Evolutionary conservation across 2,329 filamentous ascomycete genomes (phyloP), one percentile per base, ranked within the genome.

Genomic region (Pleurostoma richardsiae): DNA sequence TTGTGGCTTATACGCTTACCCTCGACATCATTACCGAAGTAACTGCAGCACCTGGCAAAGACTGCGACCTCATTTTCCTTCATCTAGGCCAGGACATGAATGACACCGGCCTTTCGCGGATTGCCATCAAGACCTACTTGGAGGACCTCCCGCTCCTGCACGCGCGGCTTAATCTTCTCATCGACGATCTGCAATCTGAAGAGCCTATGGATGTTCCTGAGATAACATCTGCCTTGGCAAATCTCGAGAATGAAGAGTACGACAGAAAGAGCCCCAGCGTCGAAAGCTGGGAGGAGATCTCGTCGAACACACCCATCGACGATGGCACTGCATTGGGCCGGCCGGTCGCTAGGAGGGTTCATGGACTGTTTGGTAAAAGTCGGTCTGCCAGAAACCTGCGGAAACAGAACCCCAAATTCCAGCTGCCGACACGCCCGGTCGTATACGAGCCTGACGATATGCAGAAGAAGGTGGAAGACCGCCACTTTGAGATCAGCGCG

Each of bases 81-180:
- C 91, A 96, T 59, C 76, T 83, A 4, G 71, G 72, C 45, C 83
- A 86, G 57, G 77, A 84, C 42, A 72, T 72, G 40, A 78, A 79
- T 46, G 79, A 81, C 48, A 80, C 77, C 40, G 83, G 79, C 10
- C 84, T 84, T 42, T 83, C 84, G 4, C 78, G 89, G 44, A 80
- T 97, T 49, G 92, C 88, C 0, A 82, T 99, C 60, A 97, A 96
- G 70, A 88, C 89, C 0, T 99, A 96, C 71, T 73, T 99, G 28
- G 92, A 97, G 56, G 87, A 94, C 28, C 73, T 96, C 40, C 80
- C 82, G 51, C 75, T 97, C 5, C 76, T 99, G 4, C 88, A 96
- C 59, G 79, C 84, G 41, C 83, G 94, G 19, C 72, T 99, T 11
- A 95, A 95, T 61, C 86, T 90, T 51, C 70, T 99, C 29, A 83